Conservation (phyloP, 257 asterid species). For the Nicotiana undulata region DNA sequence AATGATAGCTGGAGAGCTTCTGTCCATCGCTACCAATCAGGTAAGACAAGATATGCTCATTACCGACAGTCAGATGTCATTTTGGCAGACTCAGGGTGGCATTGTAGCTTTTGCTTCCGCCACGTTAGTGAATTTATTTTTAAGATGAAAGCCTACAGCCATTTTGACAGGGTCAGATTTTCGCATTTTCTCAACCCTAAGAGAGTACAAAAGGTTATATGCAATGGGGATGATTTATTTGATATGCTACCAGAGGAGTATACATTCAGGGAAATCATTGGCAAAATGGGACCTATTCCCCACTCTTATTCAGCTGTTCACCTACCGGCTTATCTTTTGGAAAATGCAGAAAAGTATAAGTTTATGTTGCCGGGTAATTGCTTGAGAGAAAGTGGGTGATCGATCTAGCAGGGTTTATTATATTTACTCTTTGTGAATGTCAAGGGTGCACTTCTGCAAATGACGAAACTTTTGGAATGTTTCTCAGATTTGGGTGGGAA, state of each 20-base stretch:
- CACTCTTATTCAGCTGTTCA: conserved; percentile 77
- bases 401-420: background rate
- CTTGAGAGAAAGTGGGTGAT: conserved; percentile 55
- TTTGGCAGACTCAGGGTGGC: conserved; percentile 75
- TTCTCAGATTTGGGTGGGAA: background rate
- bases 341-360: conserved; percentile 52
- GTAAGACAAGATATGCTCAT: conserved; percentile 76
- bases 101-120: conserved; percentile 81
- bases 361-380: conserved; percentile 75
- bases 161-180: conserved; percentile 65
- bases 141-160: conserved; percentile 83
- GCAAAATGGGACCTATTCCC: conserved; percentile 79
- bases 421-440: conserved; percentile 25
- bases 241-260: conserved; percentile 93
- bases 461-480: conserved; percentile 31
- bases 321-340: conserved; percentile 72
- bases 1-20: conserved; percentile 85
- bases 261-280: conserved; percentile 64
- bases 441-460: conserved; percentile 20
- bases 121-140: conserved; percentile 52
- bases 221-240: conserved; percentile 65
- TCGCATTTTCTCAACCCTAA: conserved; percentile 57
- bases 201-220: conserved; percentile 64
- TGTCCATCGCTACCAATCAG: conserved; percentile 52
- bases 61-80: conserved; percentile 63